phyloP scores from a whole-genome alignment of 2,329 filamentous ascomycete genomes.

The Pyrenophora seminiperda region DNA sequence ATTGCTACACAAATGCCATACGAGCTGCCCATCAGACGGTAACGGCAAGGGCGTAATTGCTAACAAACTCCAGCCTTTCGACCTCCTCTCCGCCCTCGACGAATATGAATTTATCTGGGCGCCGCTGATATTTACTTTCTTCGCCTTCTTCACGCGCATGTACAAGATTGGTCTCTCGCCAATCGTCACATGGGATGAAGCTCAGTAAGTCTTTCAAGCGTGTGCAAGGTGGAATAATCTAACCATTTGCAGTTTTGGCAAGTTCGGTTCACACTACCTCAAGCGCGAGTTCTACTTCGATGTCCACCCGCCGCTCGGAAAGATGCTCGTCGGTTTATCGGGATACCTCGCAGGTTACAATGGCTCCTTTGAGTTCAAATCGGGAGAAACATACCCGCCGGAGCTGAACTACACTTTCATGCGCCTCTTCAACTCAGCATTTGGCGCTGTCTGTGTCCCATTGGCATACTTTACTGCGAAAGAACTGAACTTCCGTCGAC shows the following conservation, averaged over 20 bases:
- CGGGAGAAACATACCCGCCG: constrained; percentile 89
- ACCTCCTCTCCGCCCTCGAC: constrained; percentile 66
- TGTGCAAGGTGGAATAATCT: constrained; percentile 15
- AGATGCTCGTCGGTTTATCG: constrained; percentile 96
- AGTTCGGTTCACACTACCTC: constrained; percentile 98
- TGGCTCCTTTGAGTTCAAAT: constrained; percentile 99
- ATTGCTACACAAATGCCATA: background rate
- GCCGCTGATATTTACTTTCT: constrained; percentile 66
- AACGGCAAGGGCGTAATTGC: constrained; percentile 10
- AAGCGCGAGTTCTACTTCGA: constrained; percentile 99
- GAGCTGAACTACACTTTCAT: constrained; percentile 98
- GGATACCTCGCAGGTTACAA: constrained; percentile 98
- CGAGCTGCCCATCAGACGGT: constrained; percentile 7
- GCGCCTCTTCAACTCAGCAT: constrained; percentile 95
- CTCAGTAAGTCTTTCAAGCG: constrained; percentile 61
- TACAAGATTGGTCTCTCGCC: constrained; percentile 71
- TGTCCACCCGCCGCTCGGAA: constrained; percentile 92
- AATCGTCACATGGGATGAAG: constrained; percentile 78
- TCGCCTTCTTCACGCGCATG: constrained; percentile 70
- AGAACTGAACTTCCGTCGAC: constrained; percentile 83
- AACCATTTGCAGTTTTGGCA: constrained; percentile 72
- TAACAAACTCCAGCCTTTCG: constrained; percentile 51
- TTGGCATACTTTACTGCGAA: constrained; percentile 94
- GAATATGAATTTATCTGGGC: constrained; percentile 67
- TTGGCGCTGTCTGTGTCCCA: constrained; percentile 89